Base-by-base conservation (phyloP, 169 alveolate species). In the Plasmodium billcollinsi region DNA sequence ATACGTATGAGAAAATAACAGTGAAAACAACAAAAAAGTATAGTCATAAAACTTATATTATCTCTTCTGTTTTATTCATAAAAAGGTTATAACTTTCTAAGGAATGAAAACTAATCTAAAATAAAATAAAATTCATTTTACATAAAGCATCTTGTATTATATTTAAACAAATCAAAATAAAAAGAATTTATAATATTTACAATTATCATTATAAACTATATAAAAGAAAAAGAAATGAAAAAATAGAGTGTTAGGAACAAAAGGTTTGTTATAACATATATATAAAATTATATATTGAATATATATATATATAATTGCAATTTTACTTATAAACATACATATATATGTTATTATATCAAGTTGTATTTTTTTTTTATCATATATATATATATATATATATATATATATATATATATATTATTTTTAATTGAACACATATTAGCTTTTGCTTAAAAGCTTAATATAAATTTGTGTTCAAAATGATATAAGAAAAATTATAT, bases 81-180 rank as follows among this genome's bases (percentile, higher is more conserved):
- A 58, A 49, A 71, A 49, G 43, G 21, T 18, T 33, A 33, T 33
- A 12, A 74, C 24, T 61, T 74, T 29, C 45, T 49, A 74, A 74
- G 49, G 63, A 29, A 62, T n/a, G 12, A 33, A 33, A 33, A 20
- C 26, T 9, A 9, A n/a, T 15, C 26, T n/a, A 43, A 66, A 29
- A 66, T 33, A 33, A 33, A 33, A 33, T 33, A 33, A 33, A 33
- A 43, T 45, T 74, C 61, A 61, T 43, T 74, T 74, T 74, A 74
- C 74, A 24, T 61, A 74, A 62, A 26, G 74, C 88, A 74, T 61
- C 88, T 59, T 74, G 74, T 62, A 74, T 61, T 74, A 61, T 47
- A 62, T 74, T 74, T 49, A 14, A 15, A 49, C 65, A 71, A 8
- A 33, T 5, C 1, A 33, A 33, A 33, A 33, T 33, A 9, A 33